Evolutionary conservation across 495 filamentous ascomycete species (phyloP).

Genomic region (Xylaria scruposa): DNA sequence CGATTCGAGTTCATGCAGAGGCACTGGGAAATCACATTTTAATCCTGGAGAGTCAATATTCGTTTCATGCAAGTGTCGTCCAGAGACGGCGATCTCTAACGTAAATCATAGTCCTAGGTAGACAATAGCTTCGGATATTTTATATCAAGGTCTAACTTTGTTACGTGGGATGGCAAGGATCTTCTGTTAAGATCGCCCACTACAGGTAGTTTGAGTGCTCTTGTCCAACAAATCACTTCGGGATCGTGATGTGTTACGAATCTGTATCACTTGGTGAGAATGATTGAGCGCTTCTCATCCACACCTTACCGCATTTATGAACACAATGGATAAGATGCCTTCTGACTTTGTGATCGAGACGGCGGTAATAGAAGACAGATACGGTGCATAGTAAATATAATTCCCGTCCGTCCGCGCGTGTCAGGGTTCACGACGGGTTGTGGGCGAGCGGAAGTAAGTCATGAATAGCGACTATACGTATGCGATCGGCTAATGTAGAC

Average conservation of each 20-base stretch:
- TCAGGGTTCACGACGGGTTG: slow-evolving; percentile 1
- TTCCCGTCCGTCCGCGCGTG: slow-evolving; percentile 7
- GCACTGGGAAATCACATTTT: background rate
- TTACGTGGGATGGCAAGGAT: background rate
- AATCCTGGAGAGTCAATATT: background rate
- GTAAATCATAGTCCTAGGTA: slow-evolving; percentile 1
- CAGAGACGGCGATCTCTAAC: background rate
- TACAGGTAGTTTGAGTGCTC: background rate
- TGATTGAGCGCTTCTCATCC: background rate
- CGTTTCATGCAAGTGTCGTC: background rate
- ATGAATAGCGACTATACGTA: background rate
- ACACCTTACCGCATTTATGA: background rate
- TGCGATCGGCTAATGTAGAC: slow-evolving; percentile 10
- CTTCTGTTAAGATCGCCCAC: background rate
- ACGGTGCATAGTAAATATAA: background rate
- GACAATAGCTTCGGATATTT: slow-evolving; percentile 12
- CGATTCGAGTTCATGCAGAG: background rate
- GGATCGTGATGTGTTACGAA: slow-evolving; percentile 1
- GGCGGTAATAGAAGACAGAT: background rate
- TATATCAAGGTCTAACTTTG: background rate
- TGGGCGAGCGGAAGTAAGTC: slow-evolving; percentile 20
- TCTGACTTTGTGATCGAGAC: background rate
- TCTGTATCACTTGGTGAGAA: background rate
- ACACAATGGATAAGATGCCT: no score
- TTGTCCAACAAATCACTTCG: background rate